A percentile compares a stretch with the other conserved stretches of the same genome.
phyloP scores from a whole-genome alignment of 169 alveolate species.

The Babesia bovis region DNA sequence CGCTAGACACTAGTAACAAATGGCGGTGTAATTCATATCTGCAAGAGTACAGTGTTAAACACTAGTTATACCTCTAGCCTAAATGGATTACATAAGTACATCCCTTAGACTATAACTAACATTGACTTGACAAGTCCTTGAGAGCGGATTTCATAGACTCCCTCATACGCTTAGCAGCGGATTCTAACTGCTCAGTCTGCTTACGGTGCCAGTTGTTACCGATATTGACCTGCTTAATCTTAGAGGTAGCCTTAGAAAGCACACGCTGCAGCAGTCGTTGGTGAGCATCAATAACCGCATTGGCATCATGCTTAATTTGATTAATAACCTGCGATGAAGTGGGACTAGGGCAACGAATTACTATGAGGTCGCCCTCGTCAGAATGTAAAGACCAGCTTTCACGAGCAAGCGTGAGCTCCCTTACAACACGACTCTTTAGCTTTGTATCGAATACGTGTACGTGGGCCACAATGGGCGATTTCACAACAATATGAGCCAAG shows the following conservation, averaged over 20 bases:
- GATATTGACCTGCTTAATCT: slow-evolving; percentile 43
- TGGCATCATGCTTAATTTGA: slow-evolving; percentile 2
- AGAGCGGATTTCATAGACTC: slow-evolving; percentile 24
- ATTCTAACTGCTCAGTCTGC: slow-evolving; percentile 25
- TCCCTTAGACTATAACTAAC: too few species aligned
- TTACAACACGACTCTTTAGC: slow-evolving; percentile 8
- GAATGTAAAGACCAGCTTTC: slow-evolving; percentile 40
- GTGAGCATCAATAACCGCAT: slow-evolving; percentile 19
- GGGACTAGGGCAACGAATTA: slow-evolving; percentile 24
- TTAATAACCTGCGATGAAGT: slow-evolving; percentile 33
- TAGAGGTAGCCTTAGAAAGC: slow-evolving; percentile 24
- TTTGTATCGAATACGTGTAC: slow-evolving; percentile 36
- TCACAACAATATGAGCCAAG: slow-evolving; percentile 22
- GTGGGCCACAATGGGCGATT: slow-evolving; percentile 33
- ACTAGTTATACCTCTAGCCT: too few species aligned
- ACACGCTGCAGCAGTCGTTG: slow-evolving; percentile 15
- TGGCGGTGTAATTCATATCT: too few species aligned
- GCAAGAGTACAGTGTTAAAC: too few species aligned
- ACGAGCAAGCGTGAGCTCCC: slow-evolving; percentile 28
- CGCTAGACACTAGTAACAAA: too few species aligned
- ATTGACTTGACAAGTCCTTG: slow-evolving; percentile 11
- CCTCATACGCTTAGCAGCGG: slow-evolving; percentile 6
- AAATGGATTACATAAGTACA: too few species aligned
- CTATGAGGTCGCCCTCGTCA: slow-evolving; percentile 28
- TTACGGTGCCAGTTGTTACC: slow-evolving; percentile 56